A percentile compares a stretch with the other conserved stretches of the same genome.
Evolutionary conservation across 2,329 filamentous ascomycete species (phyloP).

Genomic region (Alternaria postmessia): DNA sequence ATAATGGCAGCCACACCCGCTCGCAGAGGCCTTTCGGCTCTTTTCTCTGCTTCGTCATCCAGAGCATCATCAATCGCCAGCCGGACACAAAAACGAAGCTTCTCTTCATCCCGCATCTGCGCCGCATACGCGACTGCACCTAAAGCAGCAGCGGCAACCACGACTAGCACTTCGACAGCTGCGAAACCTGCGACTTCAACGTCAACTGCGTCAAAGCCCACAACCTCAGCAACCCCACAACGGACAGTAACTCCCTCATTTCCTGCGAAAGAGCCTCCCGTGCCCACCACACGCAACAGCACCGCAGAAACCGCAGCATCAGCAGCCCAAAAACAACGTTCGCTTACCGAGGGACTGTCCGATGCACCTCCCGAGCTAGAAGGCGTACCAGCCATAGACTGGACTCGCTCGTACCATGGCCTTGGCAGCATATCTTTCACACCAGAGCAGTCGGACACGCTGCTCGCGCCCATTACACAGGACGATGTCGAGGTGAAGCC

Average conservation of each 20-base stretch:
- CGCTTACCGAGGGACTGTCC: slow-evolving; percentile 59
- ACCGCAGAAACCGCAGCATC: slow-evolving; percentile 36
- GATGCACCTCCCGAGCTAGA: slow-evolving; percentile 60
- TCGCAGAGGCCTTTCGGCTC: slow-evolving; percentile 28
- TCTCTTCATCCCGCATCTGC: slow-evolving; percentile 31
- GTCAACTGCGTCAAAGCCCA: slow-evolving; percentile 19
- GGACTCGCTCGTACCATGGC: slow-evolving; percentile 84
- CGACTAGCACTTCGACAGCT: slow-evolving; percentile 19
- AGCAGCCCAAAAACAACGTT: slow-evolving; percentile 45
- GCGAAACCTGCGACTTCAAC: slow-evolving; percentile 23
- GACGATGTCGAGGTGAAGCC: slow-evolving; percentile 96
- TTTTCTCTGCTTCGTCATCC: slow-evolving; percentile 27
- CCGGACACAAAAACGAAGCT: slow-evolving; percentile 28
- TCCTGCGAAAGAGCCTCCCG: slow-evolving; percentile 44
- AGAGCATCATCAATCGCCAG: slow-evolving; percentile 24
- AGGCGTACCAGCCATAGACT: slow-evolving; percentile 71
- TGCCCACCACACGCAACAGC: slow-evolving; percentile 43
- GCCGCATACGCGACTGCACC: slow-evolving; percentile 37
- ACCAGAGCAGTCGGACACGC: slow-evolving; percentile 71
- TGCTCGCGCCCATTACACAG: slow-evolving; percentile 71
- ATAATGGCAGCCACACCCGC: slow-evolving; percentile 34
- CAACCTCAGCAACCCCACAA: slow-evolving; percentile 27
- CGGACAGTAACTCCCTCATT: slow-evolving; percentile 40
- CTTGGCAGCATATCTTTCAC: slow-evolving; percentile 76
- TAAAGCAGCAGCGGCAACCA: slow-evolving; percentile 24